A percentile compares a stretch with the other conserved stretches of the same genome.
phyloP scores from a whole-genome alignment of 306 rosid genomes.

The Rosa chinensis region DNA sequence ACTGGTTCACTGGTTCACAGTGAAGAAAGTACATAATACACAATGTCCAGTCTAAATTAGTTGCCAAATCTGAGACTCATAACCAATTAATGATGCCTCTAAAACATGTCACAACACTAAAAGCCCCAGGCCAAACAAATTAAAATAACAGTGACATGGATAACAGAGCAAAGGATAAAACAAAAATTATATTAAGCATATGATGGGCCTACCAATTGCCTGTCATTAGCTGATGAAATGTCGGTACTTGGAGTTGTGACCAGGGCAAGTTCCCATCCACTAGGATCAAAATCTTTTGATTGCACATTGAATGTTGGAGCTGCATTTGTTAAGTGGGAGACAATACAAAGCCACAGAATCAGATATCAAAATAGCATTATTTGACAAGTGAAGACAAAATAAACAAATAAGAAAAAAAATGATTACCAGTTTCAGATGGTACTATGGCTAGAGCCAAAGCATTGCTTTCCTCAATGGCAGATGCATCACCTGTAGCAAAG shows the following conservation, averaged over 20 bases:
- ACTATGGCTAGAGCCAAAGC: constrained; percentile 92
- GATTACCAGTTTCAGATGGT: constrained; percentile 64
- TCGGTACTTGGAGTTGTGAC: constrained; percentile 84
- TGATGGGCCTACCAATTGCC: constrained; percentile 80
- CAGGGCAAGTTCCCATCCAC: constrained; percentile 98
- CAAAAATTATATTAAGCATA: not conserved
- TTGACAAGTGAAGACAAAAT: constrained; percentile 15
- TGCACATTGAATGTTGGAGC: constrained; percentile 61
- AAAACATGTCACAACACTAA: not conserved
- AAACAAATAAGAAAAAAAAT: constrained; percentile 8
- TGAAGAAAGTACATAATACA: not conserved
- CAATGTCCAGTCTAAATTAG: not conserved
- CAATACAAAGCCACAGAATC: constrained; percentile 19
- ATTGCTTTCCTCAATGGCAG: constrained; percentile 81
- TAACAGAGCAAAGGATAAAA: not conserved
- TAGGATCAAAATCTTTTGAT: constrained; percentile 78
- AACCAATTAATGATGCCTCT: not conserved
- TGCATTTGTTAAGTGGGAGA: constrained; percentile 34
- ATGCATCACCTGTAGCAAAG: constrained; percentile 55
- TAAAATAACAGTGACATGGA: not conserved
- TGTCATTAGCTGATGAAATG: constrained; percentile 78
- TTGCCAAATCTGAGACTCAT: not conserved
- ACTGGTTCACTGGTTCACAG: not conserved
- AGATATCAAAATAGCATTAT: constrained; percentile 22
- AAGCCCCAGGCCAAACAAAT: not conserved